phyloP scores from a whole-genome alignment of 176 grass and related monocot genomes.

The Oryza officinalis region DNA sequence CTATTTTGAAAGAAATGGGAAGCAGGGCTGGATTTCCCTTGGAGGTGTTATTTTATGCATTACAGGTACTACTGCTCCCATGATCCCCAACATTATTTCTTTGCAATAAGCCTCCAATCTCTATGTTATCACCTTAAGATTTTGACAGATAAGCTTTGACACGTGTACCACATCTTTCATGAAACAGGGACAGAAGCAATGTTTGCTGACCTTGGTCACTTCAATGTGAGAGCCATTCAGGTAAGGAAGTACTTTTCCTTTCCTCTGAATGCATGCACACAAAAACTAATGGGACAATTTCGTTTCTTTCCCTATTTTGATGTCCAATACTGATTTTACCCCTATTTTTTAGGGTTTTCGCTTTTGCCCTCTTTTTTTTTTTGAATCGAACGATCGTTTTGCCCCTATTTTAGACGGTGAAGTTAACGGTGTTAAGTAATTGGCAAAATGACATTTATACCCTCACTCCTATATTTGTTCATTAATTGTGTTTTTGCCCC shows the following conservation, averaged over 20 bases:
- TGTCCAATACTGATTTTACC: too few relatives aligned
- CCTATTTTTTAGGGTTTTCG: too few relatives aligned
- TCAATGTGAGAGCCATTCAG: conserved; percentile 70
- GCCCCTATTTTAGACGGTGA: too few relatives aligned
- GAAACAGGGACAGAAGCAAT: conserved; percentile 80
- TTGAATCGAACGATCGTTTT: too few relatives aligned
- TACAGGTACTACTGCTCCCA: conserved; percentile 56
- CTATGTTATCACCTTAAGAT: conserved; percentile 11
- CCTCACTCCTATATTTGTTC: too few relatives aligned
- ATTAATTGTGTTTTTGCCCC: too few relatives aligned
- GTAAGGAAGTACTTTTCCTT: conserved; percentile 31
- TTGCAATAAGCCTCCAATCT: background rate
- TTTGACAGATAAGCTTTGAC: conserved; percentile 1
- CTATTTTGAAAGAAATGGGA: conserved; percentile 76
- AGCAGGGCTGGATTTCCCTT: conserved; percentile 69
- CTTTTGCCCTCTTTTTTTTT: too few relatives aligned
- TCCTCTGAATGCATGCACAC: background rate
- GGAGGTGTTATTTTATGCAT: conserved; percentile 77
- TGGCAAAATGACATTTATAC: too few relatives aligned
- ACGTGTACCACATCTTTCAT: background rate
- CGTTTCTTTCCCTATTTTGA: too few relatives aligned
- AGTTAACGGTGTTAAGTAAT: too few relatives aligned
- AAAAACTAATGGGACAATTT: conserved; percentile 1
- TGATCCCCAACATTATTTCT: background rate
- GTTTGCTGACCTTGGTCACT: conserved; percentile 86